Base-by-base conservation (phyloP, 2,329 filamentous ascomycete species). In the Dendryphion nanum region DNA sequence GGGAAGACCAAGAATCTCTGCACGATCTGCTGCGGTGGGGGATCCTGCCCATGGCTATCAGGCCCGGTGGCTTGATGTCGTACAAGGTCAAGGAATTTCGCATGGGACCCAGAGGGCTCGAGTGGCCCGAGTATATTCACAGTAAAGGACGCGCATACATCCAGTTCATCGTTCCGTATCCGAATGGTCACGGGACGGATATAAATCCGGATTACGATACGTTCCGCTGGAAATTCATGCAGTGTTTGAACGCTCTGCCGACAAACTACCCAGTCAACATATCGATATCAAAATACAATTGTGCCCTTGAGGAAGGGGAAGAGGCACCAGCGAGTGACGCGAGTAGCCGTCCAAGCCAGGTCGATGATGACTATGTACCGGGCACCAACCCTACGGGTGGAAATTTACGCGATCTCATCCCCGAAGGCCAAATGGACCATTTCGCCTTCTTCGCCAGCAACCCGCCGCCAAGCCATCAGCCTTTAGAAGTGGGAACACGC, bases 81-180 rank as follows among this genome's bases (percentile, higher is more conserved):
- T 18, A 17, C 15, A 12, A 17, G 29, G 16, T 10, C 7, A 10
- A 14, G 17, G 18, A 24, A n/a, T n/a, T 16, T 21, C 16, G n/a
- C 5, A 24, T 20, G 20, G 35, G 18, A 14, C 19, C 17, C 5
- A n/a, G 20, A 5, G 18, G 32, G 5, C 19, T 12, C 1, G 32
- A 15, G 18, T 17, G 16, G 15, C 30, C 36, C 14, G 4, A 18
- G 14, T 45, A 33, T 10, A 30, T 36, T n/a, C 44, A 50, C 23
- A 41, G 37, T 10, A 54, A 51, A 21, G 34, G 24, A n/a, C 35
- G 51, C 1, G 50, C 47, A 0, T 46, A 31, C 20, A 47, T 54
- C 19, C 45, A 47, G 5, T 53, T 57, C 18, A 3, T 45, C 13
- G 23, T 57, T 5, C 49, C 51, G 7, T 30, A 37, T 21, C 42